Evolutionary conservation across 176 grass and related monocot species (phyloP).

Genomic region (Pontederia paniculata): DNA sequence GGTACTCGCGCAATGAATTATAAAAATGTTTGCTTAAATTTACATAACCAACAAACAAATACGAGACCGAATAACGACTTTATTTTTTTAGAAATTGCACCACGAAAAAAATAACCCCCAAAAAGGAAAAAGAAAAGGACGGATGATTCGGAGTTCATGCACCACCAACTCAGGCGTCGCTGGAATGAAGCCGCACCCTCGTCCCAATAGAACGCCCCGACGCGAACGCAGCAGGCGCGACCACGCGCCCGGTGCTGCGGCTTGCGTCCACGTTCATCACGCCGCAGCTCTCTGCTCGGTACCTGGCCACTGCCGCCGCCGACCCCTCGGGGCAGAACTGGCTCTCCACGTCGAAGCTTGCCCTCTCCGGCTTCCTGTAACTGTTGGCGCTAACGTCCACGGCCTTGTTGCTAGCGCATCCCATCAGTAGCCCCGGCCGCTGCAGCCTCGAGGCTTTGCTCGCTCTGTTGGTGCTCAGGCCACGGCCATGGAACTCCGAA

Average conservation of each 20-base stretch:
- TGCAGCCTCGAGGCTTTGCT: constrained; percentile 2
- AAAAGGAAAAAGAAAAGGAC: no score
- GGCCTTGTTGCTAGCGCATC: constrained; percentile 57
- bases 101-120: no score
- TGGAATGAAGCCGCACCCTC: no score
- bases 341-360: neutral
- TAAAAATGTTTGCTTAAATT: no score
- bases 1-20: no score
- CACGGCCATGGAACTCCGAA: constrained; percentile 20
- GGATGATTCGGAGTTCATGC: no score
- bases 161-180: no score
- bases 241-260: neutral
- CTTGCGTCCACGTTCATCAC: neutral
- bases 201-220: neutral
- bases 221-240: neutral
- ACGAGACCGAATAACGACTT: no score
- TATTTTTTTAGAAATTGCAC: no score
- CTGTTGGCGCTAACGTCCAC: constrained; percentile 37
- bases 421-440: constrained; percentile 38
- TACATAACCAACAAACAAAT: no score
- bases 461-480: neutral
- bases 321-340: neutral
- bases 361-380: neutral
- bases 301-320: constrained; percentile 17
- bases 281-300: constrained; percentile 22